These are phyloP conservation scores for Aspergillus neotritici DNA, from an alignment of 2,329 filamentous ascomycete genomes.

Conservation along the genomic window DNA sequence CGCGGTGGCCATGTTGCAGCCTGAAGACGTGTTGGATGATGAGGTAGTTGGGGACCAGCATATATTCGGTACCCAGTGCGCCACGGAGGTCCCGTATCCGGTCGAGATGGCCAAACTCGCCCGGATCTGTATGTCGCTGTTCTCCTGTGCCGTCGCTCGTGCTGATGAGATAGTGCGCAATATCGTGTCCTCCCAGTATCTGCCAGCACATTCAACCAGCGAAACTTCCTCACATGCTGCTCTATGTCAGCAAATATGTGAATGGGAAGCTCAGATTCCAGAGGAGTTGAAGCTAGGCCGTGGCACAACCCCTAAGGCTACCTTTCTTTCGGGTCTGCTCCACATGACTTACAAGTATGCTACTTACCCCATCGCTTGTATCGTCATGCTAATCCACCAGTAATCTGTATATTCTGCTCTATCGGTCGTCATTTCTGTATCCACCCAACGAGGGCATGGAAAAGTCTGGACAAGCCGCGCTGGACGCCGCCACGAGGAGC, in stretches of 20 bases:
- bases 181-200: conserved; percentile 36
- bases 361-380: not conserved
- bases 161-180: not conserved
- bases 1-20: conserved; percentile 38
- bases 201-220: conserved; percentile 20
- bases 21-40: conserved; percentile 34
- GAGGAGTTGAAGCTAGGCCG: conserved; percentile 29
- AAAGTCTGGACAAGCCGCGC: conserved; percentile 35
- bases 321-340: conserved; percentile 38
- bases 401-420: conserved; percentile 44
- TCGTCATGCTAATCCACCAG: conserved; percentile 12
- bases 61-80: conserved; percentile 27
- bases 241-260: conserved; percentile 29
- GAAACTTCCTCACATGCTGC: conserved; percentile 19
- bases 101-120: conserved; percentile 39
- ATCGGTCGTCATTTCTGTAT: conserved; percentile 41
- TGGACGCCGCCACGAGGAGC: conserved; percentile 44
- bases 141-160: not conserved
- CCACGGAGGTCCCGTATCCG: conserved; percentile 30
- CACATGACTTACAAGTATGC: conserved; percentile 44
- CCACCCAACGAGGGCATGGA: conserved; percentile 22
- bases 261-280: conserved; percentile 38
- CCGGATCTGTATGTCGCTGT: conserved; percentile 24
- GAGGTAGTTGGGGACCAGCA: conserved; percentile 20
- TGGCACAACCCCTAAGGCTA: conserved; percentile 24